Evolutionary conservation across 805 yeast species (phyloP).

Genomic region (Cyberlindnera suaveolens): DNA sequence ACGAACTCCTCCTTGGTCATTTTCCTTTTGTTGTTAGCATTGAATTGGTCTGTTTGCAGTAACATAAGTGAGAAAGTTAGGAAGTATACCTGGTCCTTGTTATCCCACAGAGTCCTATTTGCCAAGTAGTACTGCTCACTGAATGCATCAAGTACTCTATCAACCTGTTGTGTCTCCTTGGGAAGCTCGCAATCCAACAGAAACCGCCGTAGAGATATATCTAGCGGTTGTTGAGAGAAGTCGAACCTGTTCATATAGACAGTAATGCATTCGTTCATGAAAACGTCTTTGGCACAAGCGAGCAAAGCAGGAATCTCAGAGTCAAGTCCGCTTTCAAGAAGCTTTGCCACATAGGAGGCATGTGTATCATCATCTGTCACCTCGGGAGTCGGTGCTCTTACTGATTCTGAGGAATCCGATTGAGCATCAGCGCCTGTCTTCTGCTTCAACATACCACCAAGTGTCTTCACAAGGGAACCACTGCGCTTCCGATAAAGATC

Average conservation of each 20-base stretch:
- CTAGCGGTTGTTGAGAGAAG: slow-evolving; percentile 53
- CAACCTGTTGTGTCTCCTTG: slow-evolving; percentile 71
- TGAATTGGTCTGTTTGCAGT: slow-evolving; percentile 71
- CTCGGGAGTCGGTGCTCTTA: slow-evolving; percentile 7
- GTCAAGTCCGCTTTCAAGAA: slow-evolving; percentile 25
- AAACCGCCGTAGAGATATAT: slow-evolving; percentile 56
- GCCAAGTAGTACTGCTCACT: slow-evolving; percentile 40
- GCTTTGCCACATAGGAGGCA: slow-evolving; percentile 22
- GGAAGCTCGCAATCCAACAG: slow-evolving; percentile 57
- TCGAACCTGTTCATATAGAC: slow-evolving; percentile 34
- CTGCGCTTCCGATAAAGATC: slow-evolving; percentile 27
- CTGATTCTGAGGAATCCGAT: not conserved
- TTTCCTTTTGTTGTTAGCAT: slow-evolving; percentile 58
- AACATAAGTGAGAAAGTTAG: slow-evolving; percentile 59
- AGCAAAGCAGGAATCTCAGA: slow-evolving; percentile 27
- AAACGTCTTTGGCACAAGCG: slow-evolving; percentile 23
- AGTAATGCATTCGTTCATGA: slow-evolving; percentile 22
- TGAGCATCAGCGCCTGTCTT: slow-evolving; percentile 21
- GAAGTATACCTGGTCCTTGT: slow-evolving; percentile 52
- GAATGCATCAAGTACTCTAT: slow-evolving; percentile 55
- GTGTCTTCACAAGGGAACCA: slow-evolving; percentile 31
- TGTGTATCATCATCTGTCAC: slow-evolving; percentile 24
- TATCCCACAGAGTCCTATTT: slow-evolving; percentile 24
- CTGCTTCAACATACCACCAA: slow-evolving; percentile 31
- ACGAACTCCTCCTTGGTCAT: slow-evolving; percentile 62